phyloP scores from a whole-genome alignment of 108 stramenopile species.

The Nannochloropsis gaditana region DNA sequence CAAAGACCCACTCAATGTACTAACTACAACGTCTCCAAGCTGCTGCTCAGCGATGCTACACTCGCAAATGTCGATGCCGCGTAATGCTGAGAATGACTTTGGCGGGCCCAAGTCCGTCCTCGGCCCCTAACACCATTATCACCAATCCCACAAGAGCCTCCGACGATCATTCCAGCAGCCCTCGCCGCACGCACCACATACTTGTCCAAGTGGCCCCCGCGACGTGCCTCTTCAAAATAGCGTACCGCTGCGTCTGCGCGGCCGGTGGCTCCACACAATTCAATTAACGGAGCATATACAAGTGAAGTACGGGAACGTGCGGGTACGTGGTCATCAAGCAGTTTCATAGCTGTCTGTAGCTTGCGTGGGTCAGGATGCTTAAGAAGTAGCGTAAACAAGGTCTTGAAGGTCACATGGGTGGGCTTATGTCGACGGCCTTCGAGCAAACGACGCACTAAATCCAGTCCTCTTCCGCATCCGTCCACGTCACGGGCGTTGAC shows the following conservation, averaged over 20 bases:
- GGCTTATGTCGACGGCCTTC: not conserved
- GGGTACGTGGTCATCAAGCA: not conserved
- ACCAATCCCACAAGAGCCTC: not conserved
- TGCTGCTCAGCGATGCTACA: not conserved
- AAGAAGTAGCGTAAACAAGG: not conserved
- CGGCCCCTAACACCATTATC: not conserved
- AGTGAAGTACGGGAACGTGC: not conserved
- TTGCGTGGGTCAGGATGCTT: not conserved
- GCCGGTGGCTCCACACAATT: not conserved
- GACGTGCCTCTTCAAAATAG: not conserved
- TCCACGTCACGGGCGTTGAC: constrained; percentile 15
- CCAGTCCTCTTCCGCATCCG: not conserved
- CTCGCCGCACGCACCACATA: not conserved
- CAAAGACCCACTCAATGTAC: no score
- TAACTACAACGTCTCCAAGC: no score
- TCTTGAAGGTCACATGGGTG: not conserved
- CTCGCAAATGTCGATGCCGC: not conserved
- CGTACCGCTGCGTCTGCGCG: constrained; percentile 1
- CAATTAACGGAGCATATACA: constrained; percentile 16
- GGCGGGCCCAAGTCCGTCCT: not conserved
- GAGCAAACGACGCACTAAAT: constrained; percentile 16
- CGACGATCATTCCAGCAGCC: not conserved
- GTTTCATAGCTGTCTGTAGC: not conserved
- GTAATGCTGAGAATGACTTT: not conserved
- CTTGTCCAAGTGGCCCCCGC: not conserved